Evolutionary conservation across 2,329 filamentous ascomycete species (phyloP), one percentile per base, ranked within the genome.

Genomic region (Bipolaris zeicola): DNA sequence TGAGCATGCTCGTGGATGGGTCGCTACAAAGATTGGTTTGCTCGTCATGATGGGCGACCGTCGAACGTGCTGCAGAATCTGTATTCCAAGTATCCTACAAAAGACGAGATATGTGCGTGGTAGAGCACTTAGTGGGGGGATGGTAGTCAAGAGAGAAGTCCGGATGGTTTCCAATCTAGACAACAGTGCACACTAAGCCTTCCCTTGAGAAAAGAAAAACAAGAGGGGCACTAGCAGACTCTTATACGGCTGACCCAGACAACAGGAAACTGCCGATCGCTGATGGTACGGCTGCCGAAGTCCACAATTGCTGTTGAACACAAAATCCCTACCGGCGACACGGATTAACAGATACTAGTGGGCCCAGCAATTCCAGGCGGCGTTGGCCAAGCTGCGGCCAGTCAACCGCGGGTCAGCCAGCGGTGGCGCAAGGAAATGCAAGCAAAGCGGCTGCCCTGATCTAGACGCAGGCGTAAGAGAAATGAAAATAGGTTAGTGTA

Each of bases 1-100:
- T 55, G 93, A 97, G 81, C 93, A 97, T 63, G 94, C 92, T 78
- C 95, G 85, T 34, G 95, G 95, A 78, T 98, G 94, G 69, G 95
- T 98, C 55, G 89, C 92, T 71, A 95, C 88, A 76, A 98, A 98
- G 76, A 98, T 91, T 37, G 91, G 89, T 73, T 88, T 95, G 76
- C 80, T 83, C 66, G 89, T 87, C 89, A 92, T 93, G 11, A 20
- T 71, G 54, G 39, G n/a, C 28, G 37, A 53, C 39, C 55, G 24
- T 57, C 50, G 51, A 59, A 33, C 55, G 13, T 43, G 22, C 10
- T 20, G 55, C 34, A 52, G 48, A 52, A 62, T 66, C 64, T 68
- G 41, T 69, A 42, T 68, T 68, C 57, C 64, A 72, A 67, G 63
- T 62, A 67, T 62, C 57, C 61, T 54, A 38, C 54, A 8, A 24